phyloP scores from a whole-genome alignment of 805 yeast genomes.

The Spathaspora girioi region DNA sequence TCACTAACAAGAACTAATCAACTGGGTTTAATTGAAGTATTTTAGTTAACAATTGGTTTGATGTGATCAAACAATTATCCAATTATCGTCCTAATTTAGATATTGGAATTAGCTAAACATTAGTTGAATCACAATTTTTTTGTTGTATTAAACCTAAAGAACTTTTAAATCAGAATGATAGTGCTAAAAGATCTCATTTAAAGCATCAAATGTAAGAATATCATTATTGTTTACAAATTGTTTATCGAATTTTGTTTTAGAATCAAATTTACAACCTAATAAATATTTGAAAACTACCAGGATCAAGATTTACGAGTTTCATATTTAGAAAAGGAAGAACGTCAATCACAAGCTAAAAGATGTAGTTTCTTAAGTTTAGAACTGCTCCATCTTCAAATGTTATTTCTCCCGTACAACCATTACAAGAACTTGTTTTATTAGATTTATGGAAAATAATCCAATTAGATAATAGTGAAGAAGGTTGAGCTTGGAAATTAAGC shows the following conservation, averaged over 20 bases:
- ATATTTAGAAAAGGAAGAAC: slow-evolving; percentile 29
- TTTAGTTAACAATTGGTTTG: slow-evolving; percentile 46
- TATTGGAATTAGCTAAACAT: slow-evolving; percentile 75
- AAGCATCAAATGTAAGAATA: slow-evolving; percentile 63
- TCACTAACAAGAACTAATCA: slow-evolving; percentile 28
- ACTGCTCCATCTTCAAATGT: slow-evolving; percentile 1
- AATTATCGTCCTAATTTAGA: slow-evolving; percentile 51
- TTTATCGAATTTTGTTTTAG: slow-evolving; percentile 68
- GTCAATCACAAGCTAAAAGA: slow-evolving; percentile 12
- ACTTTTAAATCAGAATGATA: slow-evolving; percentile 59
- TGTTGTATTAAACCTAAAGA: slow-evolving; percentile 63
- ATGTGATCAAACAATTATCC: slow-evolving; percentile 47
- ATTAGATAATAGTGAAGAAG: slow-evolving; percentile 55
- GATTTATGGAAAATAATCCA: slow-evolving; percentile 72
- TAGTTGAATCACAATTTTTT: slow-evolving; percentile 67
- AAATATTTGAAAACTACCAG: slow-evolving; percentile 66
- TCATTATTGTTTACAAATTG: too few relatives aligned
- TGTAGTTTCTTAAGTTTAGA: slow-evolving; percentile 19
- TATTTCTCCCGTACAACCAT: slow-evolving; percentile 38
- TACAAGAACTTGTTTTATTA: slow-evolving; percentile 58
- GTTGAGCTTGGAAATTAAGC: slow-evolving; percentile 72
- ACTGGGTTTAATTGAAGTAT: slow-evolving; percentile 28
- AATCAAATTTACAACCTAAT: slow-evolving; percentile 58
- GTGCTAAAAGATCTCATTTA: slow-evolving; percentile 55
- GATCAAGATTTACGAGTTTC: slow-evolving; percentile 61